Percentiles rank a stretch among this genome's conserved stretches.
Evolutionary conservation across 495 filamentous ascomycete genomes (phyloP).

Genomic region (Parachaetomium inaequale): DNA sequence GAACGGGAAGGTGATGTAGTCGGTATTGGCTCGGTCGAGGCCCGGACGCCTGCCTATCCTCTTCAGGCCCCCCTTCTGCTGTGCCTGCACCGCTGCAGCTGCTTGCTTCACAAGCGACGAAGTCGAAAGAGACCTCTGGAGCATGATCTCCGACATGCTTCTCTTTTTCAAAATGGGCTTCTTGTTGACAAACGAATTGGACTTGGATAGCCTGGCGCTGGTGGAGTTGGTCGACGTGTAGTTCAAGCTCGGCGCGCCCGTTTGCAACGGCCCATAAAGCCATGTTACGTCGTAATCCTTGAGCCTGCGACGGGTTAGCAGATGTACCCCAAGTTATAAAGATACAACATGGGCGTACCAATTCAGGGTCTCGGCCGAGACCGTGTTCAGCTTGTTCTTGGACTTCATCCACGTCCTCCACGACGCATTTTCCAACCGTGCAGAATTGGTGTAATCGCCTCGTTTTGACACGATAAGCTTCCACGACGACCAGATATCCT

Average conservation of each 20-base stretch:
- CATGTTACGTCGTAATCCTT: conserved; percentile 98
- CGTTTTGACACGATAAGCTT: conserved; percentile 78
- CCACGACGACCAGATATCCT: conserved; percentile 98
- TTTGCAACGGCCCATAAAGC: conserved; percentile 92
- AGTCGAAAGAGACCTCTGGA: conserved; percentile 84
- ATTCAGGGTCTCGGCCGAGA: conserved; percentile 84
- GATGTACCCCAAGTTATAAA: conserved; percentile 17
- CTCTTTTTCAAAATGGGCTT: conserved; percentile 97
- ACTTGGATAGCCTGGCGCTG: conserved; percentile 63
- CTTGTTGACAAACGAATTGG: conserved; percentile 72
- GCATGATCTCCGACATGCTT: conserved; percentile 91
- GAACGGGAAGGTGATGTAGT: conserved; percentile 58
- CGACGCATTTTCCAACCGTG: conserved; percentile 89
- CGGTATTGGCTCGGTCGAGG: conserved; percentile 59
- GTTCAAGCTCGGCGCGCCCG: conserved; percentile 46
- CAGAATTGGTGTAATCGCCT: conserved; percentile 72
- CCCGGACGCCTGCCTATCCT: conserved; percentile 41
- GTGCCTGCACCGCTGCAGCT: conserved; percentile 85
- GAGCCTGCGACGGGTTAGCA: conserved; percentile 56
- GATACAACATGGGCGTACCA: conserved; percentile 56
- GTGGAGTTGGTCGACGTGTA: conserved; percentile 51
- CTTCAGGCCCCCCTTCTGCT: conserved; percentile 60
- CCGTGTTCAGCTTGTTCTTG: conserved; percentile 77
- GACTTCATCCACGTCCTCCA: conserved; percentile 98
- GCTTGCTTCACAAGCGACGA: conserved; percentile 93